Conservation (phyloP, 805 yeast genomes). For the Saccharomycopsis oosterbeekiorum region DNA sequence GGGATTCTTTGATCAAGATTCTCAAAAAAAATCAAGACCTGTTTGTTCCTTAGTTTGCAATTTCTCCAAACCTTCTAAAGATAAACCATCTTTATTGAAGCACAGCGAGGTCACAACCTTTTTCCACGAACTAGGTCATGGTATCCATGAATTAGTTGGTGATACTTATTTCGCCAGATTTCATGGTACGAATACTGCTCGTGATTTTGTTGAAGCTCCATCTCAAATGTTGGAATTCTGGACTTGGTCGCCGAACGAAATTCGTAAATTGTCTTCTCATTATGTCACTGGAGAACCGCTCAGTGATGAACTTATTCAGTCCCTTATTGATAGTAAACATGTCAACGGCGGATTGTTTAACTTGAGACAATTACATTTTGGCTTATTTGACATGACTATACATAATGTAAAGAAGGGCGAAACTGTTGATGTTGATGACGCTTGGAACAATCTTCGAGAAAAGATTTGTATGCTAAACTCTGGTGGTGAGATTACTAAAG, state of each 20-base stretch:
- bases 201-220: constrained; percentile 90
- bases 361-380: constrained; percentile 71
- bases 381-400: constrained; percentile 63
- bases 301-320: constrained; percentile 45
- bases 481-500: constrained; percentile 48
- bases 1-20: constrained; percentile 40
- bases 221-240: constrained; percentile 84
- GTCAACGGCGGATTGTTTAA: constrained; percentile 67
- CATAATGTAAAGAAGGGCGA: constrained; percentile 44
- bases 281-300: constrained; percentile 51
- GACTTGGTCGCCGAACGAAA: constrained; percentile 66
- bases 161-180: constrained; percentile 55
- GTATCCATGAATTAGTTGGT: constrained; percentile 70
- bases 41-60: constrained; percentile 77
- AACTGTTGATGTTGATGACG: constrained; percentile 12
- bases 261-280: constrained; percentile 54
- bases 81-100: constrained; percentile 25
- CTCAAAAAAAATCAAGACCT: constrained; percentile 44
- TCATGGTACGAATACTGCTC: constrained; percentile 66
- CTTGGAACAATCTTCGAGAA: constrained; percentile 59
- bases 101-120: constrained; percentile 67
- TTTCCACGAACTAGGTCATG: constrained; percentile 88
- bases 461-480: constrained; percentile 49
- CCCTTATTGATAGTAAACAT: constrained; percentile 55
- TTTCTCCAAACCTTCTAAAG: constrained; percentile 53